Percentiles rank a stretch among this genome's conserved stretches.
Evolutionary conservation across 1,284 basidiomycete genomes (phyloP).

Genomic region (Ganoderma leucocontextum): DNA sequence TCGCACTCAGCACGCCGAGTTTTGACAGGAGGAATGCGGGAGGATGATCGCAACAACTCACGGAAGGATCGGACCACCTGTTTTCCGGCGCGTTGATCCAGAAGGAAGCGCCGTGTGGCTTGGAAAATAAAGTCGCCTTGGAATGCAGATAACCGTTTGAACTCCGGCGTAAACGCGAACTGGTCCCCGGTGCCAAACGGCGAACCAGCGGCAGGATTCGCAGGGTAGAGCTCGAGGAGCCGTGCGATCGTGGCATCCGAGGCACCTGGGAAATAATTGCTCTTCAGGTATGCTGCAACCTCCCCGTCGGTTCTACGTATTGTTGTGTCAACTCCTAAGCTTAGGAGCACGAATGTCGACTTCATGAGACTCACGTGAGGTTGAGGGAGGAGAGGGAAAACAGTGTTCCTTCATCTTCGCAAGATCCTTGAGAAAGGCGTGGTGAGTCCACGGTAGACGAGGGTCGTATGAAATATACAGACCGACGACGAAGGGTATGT

Average conservation of each 20-base stretch:
- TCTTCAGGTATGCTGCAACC: constrained; percentile 25
- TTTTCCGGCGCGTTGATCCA: constrained; percentile 29
- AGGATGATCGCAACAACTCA: constrained; percentile 37
- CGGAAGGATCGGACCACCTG: constrained; percentile 58
- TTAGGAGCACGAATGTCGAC: background rate
- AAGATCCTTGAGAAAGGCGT: background rate
- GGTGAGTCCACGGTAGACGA: background rate
- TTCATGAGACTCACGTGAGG: constrained; percentile 29
- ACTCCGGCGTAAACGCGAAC: constrained; percentile 56
- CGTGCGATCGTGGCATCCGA: constrained; percentile 19
- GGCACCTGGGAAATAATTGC: constrained; percentile 30
- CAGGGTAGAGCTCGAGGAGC: constrained; percentile 44
- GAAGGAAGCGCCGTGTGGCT: constrained; percentile 47
- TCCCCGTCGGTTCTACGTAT: constrained; percentile 27
- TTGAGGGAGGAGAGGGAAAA: constrained; percentile 37
- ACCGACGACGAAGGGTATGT: constrained; percentile 41
- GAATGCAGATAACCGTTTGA: constrained; percentile 58
- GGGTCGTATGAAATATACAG: background rate
- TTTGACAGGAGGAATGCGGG: background rate
- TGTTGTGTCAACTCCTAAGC: background rate
- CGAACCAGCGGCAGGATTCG: constrained; percentile 53
- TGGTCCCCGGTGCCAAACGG: constrained; percentile 56
- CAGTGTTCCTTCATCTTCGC: constrained; percentile 45
- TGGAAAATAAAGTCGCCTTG: constrained; percentile 60
- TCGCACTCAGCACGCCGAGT: background rate